Evolutionary conservation across 768 basidiomycete species (phyloP), one percentile per base, ranked within the genome.

Genomic region (Mycena belliarum): DNA sequence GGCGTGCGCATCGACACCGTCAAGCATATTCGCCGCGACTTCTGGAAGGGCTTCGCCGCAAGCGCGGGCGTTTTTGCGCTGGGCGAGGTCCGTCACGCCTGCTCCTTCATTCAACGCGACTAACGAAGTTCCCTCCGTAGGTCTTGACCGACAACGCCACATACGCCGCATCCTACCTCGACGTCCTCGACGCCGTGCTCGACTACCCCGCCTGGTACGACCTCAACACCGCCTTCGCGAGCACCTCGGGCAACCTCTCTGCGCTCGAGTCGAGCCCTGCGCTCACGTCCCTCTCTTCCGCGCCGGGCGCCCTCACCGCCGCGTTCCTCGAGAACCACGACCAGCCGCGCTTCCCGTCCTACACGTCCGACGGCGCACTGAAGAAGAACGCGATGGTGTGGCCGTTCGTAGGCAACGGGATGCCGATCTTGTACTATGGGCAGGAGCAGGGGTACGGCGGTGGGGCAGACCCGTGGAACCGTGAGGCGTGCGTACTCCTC

Each of bases 281-380:
- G 23, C 73, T 76, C 48, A 61, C 66, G 28, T 55, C 57, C 33
- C 73, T 76, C 51, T 72, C 79, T 12, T 79, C 85, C 66, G 58
- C 70, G 47, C 68, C 79, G 63, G 75, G 69, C 40, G 67, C 68
- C 6, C 73, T 82, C 15, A 63, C 69, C n/a, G 88, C 87, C 6
- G 84, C 84, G 49, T 88, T 89, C 75, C 69, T 89, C 8, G 88
- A 88, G 73, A 88, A 88, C 65, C 86, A 88, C 61, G 86, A 89
- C 63, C 66, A 86, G 37, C 81, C 85, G 8, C 79, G 87, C 50
- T 86, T 63, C 81, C 82, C 76, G 52, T 82, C 52, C 75, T 79
- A 38, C 70, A 82, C 63, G 73, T 80, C 63, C 71, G 80, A 59
- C 77, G 79, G 67, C 72, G 72, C 69, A 68, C 83, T 69, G 77